Conservation (phyloP, 345 rosid genomes). For the Citrus medica region DNA sequence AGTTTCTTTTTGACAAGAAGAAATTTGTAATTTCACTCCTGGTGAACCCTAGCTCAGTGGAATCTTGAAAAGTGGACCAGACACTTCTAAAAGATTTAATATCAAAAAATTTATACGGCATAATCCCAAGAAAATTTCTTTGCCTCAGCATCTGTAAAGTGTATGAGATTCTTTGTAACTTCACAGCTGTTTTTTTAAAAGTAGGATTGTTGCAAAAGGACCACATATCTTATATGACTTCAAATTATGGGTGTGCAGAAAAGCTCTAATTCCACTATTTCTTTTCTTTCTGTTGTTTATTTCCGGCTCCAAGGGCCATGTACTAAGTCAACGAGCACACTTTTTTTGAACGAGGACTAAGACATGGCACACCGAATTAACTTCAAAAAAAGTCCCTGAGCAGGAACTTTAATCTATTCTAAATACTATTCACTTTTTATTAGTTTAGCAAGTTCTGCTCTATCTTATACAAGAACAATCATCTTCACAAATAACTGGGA, state of each 20-base stretch:
- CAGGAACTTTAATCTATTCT: not conserved
- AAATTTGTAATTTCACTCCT: not conserved
- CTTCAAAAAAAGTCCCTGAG: not conserved
- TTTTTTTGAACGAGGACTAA: too few species aligned
- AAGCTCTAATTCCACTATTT: not conserved
- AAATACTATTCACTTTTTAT: not conserved
- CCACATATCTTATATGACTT: not conserved
- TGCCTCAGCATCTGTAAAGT: not conserved
- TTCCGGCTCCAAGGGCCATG: not conserved
- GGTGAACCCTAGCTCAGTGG: not conserved
- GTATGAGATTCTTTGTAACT: not conserved
- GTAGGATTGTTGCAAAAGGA: not conserved
- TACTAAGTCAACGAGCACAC: too few species aligned
- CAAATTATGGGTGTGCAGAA: not conserved
- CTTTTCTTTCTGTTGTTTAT: not conserved
- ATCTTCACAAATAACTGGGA: not conserved
- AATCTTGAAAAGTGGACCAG: slow-evolving; percentile 1
- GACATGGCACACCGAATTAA: not conserved
- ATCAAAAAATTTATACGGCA: not conserved
- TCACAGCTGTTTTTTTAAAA: not conserved
- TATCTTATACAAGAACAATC: not conserved
- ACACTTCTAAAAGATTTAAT: not conserved
- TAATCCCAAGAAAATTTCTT: not conserved
- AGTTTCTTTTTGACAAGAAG: not conserved
- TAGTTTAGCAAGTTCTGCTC: not conserved